phyloP scores from a whole-genome alignment of 345 rosid genomes.

The Eucalyptus camaldulensis region DNA sequence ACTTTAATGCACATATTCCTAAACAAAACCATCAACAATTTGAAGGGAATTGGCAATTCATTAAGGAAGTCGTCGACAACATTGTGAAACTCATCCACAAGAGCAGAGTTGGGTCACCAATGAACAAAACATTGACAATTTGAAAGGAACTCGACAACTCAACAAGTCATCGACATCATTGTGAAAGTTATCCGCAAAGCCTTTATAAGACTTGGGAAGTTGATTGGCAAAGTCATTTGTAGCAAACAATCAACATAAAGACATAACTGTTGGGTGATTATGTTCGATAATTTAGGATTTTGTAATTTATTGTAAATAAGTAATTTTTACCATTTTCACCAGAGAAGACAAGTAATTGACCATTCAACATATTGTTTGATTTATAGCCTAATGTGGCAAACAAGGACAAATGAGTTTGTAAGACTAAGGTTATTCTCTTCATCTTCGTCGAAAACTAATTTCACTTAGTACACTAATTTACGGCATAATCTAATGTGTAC shows the following conservation, averaged over 20 bases:
- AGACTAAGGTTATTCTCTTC: not conserved
- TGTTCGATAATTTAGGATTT: not conserved
- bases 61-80: not conserved
- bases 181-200: not conserved
- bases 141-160: not conserved
- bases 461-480: not conserved
- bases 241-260: not conserved
- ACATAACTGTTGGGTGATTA: not conserved
- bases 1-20: no score
- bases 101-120: not conserved
- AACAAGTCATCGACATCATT: not conserved
- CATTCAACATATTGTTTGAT: no score
- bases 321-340: no score
- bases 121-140: not conserved
- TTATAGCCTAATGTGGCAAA: not conserved
- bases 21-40: not conserved
- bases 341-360: not conserved
- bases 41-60: not conserved
- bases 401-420: not conserved
- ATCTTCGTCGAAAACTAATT: not conserved
- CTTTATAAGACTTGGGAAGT: not conserved
- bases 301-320: not conserved
- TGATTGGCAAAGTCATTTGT: not conserved
- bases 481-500: not conserved
- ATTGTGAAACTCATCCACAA: not conserved